Evolutionary conservation across 1,284 basidiomycete genomes (phyloP), one percentile per base, ranked within the genome.

Genomic region (Tylopilus orsonianus): DNA sequence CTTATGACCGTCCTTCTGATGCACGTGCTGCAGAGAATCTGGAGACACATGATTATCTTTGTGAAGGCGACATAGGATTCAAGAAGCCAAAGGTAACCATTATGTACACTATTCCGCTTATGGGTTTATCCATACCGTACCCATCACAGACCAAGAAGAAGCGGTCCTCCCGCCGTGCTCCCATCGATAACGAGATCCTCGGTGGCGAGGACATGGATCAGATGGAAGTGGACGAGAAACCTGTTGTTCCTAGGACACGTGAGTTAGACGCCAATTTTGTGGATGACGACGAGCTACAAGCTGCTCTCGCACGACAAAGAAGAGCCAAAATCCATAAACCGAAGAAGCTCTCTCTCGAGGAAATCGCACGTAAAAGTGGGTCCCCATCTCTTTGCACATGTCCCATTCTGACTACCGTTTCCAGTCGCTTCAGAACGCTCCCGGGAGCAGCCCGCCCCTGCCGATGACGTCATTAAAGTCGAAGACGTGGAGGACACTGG

Each of bases 231-330:
- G 93, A 93, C 59, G 74, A 81, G 56, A 83, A 80, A 56, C 79
- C 82, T 39, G 70, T 80, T 53, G 69, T 79, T 41, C 79, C 82
- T 52, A 75, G 81, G 56, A 71, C 72, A 58, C 75, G 85, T 59
- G 82, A 93, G 66, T 74, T 87, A 48, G 83, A 93, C 60, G 77
- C 78, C 53, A 96, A 97, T 71, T 90, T 98, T 67, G 87, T 99
- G 55, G 97, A 99, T 71, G 97, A 99, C 67, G 97, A 99, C 68
- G 97, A 99, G 63, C 79, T 99, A 32, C 94, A 97, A 75, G 91
- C 91, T 27, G 92, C 91, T 23, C 77, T 99, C 46, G 89, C 96
- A 20, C 82, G 90, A 16, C 84, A 91, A 49, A 78, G 97, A 50
- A 80, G 90, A 59, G 85, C 86, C 32, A 90, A 90, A 58, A 78